Percentiles rank a stretch among this genome's conserved stretches.
These are phyloP conservation scores for Vitis cinerea DNA, from an alignment of 164 flowering plant genomes.

Conservation along the genomic window DNA sequence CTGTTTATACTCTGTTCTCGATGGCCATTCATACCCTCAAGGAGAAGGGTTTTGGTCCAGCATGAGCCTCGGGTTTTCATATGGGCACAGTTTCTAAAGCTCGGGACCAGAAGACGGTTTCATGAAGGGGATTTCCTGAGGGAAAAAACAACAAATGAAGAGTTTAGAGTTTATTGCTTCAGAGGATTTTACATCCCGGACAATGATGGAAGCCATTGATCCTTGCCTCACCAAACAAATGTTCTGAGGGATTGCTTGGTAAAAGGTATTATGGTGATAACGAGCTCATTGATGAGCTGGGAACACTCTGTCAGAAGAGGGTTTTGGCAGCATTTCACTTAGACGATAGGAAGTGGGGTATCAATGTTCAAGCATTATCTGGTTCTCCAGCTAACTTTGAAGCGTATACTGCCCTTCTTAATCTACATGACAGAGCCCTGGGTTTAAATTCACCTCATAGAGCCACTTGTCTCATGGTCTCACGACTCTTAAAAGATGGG, in stretches of 20 bases:
- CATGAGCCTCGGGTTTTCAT: too few relatives aligned
- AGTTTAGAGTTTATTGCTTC: conserved; percentile 94
- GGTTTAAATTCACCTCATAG: conserved; percentile 92
- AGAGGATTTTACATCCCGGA: conserved; percentile 89
- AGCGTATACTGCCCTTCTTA: conserved; percentile 88
- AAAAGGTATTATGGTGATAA: conserved; percentile 98
- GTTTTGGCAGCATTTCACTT: conserved; percentile 83
- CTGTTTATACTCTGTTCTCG: too few relatives aligned
- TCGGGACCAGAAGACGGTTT: too few relatives aligned
- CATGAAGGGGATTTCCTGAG: too few relatives aligned
- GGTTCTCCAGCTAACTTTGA: conserved; percentile 99
- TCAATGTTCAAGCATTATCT: conserved; percentile 94
- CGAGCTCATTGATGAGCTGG: conserved; percentile 90
- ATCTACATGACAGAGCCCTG: conserved; percentile 93
- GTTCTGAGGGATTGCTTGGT: conserved; percentile 96
- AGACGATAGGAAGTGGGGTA: conserved; percentile 85
- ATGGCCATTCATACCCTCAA: too few relatives aligned
- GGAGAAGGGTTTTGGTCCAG: too few relatives aligned
- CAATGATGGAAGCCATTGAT: conserved; percentile 97
- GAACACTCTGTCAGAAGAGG: conserved; percentile 79
- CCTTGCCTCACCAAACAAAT: conserved; percentile 92
- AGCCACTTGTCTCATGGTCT: conserved; percentile 97
- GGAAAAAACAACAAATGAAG: conserved; percentile 80
- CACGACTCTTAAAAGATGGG: conserved; percentile 89
- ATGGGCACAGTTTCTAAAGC: too few relatives aligned